Evolutionary conservation across 495 filamentous ascomycete species (phyloP), one percentile per base, ranked within the genome.

Genomic region (Aspergillus ostianus): DNA sequence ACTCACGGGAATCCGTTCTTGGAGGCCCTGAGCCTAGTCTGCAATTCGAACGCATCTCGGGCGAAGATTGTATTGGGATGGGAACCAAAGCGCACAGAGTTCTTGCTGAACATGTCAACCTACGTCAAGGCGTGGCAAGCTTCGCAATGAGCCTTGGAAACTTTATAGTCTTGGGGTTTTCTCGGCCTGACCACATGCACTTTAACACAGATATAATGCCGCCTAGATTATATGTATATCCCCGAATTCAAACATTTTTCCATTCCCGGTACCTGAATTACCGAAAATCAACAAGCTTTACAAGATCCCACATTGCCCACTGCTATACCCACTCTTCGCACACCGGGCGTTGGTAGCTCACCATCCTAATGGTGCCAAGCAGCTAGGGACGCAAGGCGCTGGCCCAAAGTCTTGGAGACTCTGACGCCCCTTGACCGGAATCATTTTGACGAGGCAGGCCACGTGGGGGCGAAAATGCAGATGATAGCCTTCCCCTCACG

Each of bases 21-120:
- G 1, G 65, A 62, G 32, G 62, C 61, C 9, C 29, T 64, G 53
- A 59, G 55, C 18, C 23, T 60, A 23, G 53, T 54, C 0, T 59
- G 52, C 13, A 71, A 67, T 50, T 51, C 49, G 2, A 66, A 65
- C 55, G 64, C 64, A 1, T 66, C 64, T 27, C 61, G 73, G 19
- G 77, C 77, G 6, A 75, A 60, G 65, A 49, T 36, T 12, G 54
- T 79, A 1, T 60, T 80, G 41, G 77, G 69, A 18, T 80, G 77
- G 77, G 56, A 61, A 18, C 73, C 77, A 2, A 73, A 52, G 50
- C 45, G 62, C 15, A 58, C 10, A 3, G 59, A 62, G 5, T 62
- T 67, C 51, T 21, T 67, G 44, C 18, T 62, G 21, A 64, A 67
- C 45, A 17, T 67, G 12, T 26, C 57, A 4, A 18, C 61, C 19